phyloP scores from a whole-genome alignment of 1,284 basidiomycete species.

The Pseudozyma hubeiensis region DNA sequence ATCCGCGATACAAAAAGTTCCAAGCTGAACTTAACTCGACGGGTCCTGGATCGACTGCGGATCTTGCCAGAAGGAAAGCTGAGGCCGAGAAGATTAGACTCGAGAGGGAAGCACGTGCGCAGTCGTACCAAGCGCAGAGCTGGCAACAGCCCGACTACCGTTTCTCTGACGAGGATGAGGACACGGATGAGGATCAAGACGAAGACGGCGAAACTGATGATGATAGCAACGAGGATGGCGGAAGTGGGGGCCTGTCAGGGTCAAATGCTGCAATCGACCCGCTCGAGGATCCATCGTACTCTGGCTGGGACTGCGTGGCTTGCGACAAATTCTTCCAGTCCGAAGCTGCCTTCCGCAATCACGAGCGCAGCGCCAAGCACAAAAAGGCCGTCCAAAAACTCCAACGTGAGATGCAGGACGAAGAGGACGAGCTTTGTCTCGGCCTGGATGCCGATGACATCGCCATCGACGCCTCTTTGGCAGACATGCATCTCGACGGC shows the following conservation, averaged over 20 bases:
- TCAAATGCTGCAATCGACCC: conserved; percentile 12
- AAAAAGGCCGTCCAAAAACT: conserved; percentile 74
- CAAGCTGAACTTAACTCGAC: conserved; percentile 75
- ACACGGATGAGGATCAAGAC: conserved; percentile 11
- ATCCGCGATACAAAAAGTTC: conserved; percentile 84
- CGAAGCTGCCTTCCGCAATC: conserved; percentile 94
- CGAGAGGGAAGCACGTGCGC: conserved; percentile 73
- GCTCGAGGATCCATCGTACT: conserved; percentile 27
- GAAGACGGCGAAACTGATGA: conserved; percentile 10
- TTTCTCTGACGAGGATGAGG: conserved; percentile 53
- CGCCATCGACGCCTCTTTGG: conserved; percentile 31
- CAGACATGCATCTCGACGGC: conserved; percentile 33
- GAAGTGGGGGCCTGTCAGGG: neutral
- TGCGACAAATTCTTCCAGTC: conserved; percentile 91
- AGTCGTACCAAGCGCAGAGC: conserved; percentile 73
- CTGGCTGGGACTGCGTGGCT: conserved; percentile 89
- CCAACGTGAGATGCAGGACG: conserved; percentile 79
- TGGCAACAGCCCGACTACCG: conserved; percentile 58
- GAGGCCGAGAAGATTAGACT: conserved; percentile 54
- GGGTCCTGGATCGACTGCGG: conserved; percentile 70
- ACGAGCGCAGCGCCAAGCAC: conserved; percentile 96
- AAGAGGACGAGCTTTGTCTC: conserved; percentile 77
- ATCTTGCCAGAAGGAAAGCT: conserved; percentile 74
- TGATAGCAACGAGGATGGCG: conserved; percentile 35
- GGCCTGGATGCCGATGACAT: conserved; percentile 36